Percentiles rank a stretch among this genome's conserved stretches.
Conservation (phyloP, 1,139 yeast species). For the Candida labiduridarum region DNA sequence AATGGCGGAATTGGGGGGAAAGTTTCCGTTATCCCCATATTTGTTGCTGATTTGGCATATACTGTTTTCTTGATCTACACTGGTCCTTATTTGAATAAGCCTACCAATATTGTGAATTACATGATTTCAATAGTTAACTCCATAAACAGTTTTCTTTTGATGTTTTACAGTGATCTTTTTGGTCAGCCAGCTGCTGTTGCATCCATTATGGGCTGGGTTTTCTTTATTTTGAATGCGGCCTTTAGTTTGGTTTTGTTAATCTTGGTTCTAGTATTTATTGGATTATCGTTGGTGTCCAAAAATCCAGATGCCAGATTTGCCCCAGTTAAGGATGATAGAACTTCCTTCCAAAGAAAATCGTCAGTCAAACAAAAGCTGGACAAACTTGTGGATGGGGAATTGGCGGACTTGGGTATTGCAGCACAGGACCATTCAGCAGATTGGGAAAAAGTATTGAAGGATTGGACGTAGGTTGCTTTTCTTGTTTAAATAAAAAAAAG, state of each 20-base stretch:
- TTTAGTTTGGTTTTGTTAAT: conserved; percentile 66
- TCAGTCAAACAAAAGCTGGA: conserved; percentile 23
- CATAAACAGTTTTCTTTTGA: conserved; percentile 69
- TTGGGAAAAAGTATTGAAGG: conserved; percentile 51
- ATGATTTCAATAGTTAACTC: conserved; percentile 65
- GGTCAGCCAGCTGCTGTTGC: conserved; percentile 68
- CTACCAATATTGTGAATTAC: conserved; percentile 69
- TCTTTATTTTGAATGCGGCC: conserved; percentile 77
- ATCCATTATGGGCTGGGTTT: conserved; percentile 80
- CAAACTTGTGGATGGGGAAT: conserved; percentile 49
- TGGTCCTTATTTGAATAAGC: conserved; percentile 70
- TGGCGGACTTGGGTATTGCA: conserved; percentile 64
- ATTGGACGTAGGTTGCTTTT: not conserved
- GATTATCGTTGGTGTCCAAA: conserved; percentile 61
- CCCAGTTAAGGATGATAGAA: conserved; percentile 82
- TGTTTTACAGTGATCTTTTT: conserved; percentile 73
- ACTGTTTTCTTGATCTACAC: conserved; percentile 57
- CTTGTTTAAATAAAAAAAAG: conserved; percentile 18
- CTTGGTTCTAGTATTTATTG: conserved; percentile 59
- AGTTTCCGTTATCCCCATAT: conserved; percentile 66
- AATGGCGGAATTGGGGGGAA: conserved; percentile 49
- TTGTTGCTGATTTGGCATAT: conserved; percentile 66
- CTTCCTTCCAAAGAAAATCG: conserved; percentile 70
- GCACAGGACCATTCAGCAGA: conserved; percentile 71
- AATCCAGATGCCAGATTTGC: conserved; percentile 84